A percentile compares a stretch with the other conserved stretches of the same genome.
phyloP scores from a whole-genome alignment of 2,329 filamentous ascomycete species.

The Diaporthe vaccinii region DNA sequence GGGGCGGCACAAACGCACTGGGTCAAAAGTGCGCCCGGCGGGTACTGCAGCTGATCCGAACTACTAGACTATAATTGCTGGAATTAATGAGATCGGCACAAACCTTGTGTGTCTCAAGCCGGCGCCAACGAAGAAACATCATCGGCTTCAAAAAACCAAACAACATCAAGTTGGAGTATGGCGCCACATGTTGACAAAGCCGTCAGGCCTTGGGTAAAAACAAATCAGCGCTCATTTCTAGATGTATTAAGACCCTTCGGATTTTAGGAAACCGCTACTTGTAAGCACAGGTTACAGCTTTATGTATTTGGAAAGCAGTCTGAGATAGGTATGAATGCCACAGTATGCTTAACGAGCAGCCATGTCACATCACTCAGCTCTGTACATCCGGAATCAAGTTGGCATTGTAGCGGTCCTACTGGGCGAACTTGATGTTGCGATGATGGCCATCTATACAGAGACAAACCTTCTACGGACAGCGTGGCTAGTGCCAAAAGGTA shows the following conservation, averaged over 20 bases:
- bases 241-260: not conserved
- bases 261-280: not conserved
- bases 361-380: not conserved
- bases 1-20: not conserved
- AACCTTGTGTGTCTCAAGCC: not conserved
- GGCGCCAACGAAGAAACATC: not conserved
- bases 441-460: not conserved
- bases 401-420: not conserved
- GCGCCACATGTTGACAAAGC: not conserved
- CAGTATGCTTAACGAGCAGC: not conserved
- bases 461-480: not conserved
- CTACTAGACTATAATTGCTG: not conserved
- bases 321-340: no score
- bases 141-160: not conserved
- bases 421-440: no score
- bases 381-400: not conserved
- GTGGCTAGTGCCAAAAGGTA: not conserved
- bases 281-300: not conserved
- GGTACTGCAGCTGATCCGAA: constrained; percentile 25
- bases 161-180: not conserved
- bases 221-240: rapidly evolving
- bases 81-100: constrained; percentile 11
- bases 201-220: not conserved
- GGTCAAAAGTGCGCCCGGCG: constrained; percentile 2
- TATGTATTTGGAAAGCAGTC: not conserved